These are phyloP conservation scores for Pinguiococcus pyrenoidosus DNA, from an alignment of 108 stramenopile genomes.

Conservation along the genomic window DNA sequence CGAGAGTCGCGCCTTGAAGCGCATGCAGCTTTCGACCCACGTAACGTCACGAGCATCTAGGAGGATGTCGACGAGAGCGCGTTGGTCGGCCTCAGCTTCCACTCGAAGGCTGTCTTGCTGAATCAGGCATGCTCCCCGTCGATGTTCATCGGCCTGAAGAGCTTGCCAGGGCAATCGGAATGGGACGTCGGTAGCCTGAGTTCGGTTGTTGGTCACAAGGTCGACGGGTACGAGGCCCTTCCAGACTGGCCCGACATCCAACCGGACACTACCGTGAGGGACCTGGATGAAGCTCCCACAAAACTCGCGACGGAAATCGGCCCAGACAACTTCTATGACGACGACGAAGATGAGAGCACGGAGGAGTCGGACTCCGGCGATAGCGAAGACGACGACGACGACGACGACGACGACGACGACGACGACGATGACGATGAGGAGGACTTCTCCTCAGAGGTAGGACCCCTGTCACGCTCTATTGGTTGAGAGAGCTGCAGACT, in stretches of 20 bases:
- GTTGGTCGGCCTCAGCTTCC: conserved; percentile 14
- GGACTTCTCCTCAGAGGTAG: too few species aligned
- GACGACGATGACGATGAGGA: too few species aligned
- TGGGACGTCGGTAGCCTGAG: conserved; percentile 30
- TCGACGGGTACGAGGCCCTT: conserved; percentile 55
- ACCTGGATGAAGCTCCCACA: conserved; percentile 19
- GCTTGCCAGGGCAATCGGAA: conserved; percentile 2
- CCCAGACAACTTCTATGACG: neutral
- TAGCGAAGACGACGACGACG: too few species aligned
- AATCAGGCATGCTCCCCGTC: conserved; percentile 23
- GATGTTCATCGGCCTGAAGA: neutral
- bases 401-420: too few species aligned
- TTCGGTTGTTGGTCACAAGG: conserved; percentile 34
- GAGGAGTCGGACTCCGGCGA: conserved; percentile 17
- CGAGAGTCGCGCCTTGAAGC: conserved; percentile 4
- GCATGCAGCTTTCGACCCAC: neutral
- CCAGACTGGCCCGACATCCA: conserved; percentile 67
- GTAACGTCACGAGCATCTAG: neutral
- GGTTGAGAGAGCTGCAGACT: too few species aligned
- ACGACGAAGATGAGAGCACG: neutral
- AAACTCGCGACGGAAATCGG: neutral
- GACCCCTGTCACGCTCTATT: too few species aligned
- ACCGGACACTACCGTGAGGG: conserved; percentile 60
- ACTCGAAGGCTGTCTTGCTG: conserved; percentile 5
- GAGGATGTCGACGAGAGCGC: conserved; percentile 7